These are phyloP conservation scores for Saccharum officinarum DNA, from an alignment of 176 grass and related monocot species.

Conservation along the genomic window DNA sequence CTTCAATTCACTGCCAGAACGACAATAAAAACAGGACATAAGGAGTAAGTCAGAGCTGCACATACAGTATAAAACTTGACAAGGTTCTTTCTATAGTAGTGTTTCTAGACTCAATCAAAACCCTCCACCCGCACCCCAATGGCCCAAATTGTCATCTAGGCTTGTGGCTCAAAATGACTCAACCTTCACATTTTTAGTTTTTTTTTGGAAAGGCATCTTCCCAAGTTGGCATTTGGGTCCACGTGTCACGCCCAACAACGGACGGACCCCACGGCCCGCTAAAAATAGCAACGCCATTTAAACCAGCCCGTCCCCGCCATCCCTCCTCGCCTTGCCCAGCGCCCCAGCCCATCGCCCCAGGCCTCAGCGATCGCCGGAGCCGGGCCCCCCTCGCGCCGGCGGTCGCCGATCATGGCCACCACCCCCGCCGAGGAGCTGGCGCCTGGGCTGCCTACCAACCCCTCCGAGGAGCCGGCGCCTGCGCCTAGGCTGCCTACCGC, in stretches of 20 bases:
- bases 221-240: not conserved
- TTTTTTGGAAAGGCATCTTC: not conserved
- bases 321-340: slow-evolving; percentile 28
- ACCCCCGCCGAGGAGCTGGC: not conserved
- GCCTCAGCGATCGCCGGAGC: slow-evolving; percentile 43
- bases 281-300: slow-evolving; percentile 42
- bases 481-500: too few species aligned
- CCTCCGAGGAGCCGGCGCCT: too few species aligned
- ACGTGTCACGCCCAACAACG: slow-evolving; percentile 11
- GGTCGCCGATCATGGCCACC: slow-evolving; percentile 38
- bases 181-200: not conserved
- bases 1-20: too few species aligned
- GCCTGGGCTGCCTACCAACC: not conserved
- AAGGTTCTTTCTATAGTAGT: not conserved
- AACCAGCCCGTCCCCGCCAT: slow-evolving; percentile 21
- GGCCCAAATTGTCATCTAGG: not conserved
- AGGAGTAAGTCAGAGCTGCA: not conserved
- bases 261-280: slow-evolving; percentile 10
- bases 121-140: not conserved
- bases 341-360: too few species aligned
- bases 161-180: not conserved
- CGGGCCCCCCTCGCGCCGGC: slow-evolving; percentile 28
- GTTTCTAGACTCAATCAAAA: not conserved
- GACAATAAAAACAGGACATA: too few species aligned
- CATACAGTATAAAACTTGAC: too few species aligned